Conservation (phyloP, 2,329 filamentous ascomycete genomes). For the Drechslerella dactyloides region DNA sequence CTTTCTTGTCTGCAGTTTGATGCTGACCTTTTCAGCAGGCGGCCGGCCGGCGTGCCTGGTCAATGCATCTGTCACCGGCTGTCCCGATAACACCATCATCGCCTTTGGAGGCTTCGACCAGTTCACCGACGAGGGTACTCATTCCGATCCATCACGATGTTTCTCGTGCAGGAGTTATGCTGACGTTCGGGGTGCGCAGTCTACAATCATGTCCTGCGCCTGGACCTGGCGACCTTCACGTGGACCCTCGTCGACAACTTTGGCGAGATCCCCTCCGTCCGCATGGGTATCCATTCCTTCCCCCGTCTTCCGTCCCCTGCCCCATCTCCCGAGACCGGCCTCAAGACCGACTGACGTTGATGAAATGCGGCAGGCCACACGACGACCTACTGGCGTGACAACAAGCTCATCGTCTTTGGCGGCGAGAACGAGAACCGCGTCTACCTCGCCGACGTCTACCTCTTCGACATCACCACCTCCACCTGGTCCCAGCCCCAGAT, state of each 20-base stretch:
- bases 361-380: slow-evolving; percentile 75
- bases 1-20: not conserved
- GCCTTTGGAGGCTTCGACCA: slow-evolving; percentile 98
- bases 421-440: slow-evolving; percentile 97
- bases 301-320: slow-evolving; percentile 11
- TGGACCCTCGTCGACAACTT: slow-evolving; percentile 99
- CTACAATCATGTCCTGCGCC: slow-evolving; percentile 92
- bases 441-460: slow-evolving; percentile 92
- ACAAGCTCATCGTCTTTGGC: slow-evolving; percentile 95
- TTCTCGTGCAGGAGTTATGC: not conserved
- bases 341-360: not conserved
- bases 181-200: slow-evolving; percentile 61
- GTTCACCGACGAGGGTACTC: slow-evolving; percentile 85
- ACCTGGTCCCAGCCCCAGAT: slow-evolving; percentile 94
- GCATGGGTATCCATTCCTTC: slow-evolving; percentile 71
- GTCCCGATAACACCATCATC: slow-evolving; percentile 95
- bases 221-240: slow-evolving; percentile 85
- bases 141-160: slow-evolving; percentile 14
- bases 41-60: slow-evolving; percentile 86
- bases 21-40: slow-evolving; percentile 34
- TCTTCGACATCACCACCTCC: slow-evolving; percentile 92
- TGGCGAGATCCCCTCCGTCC: slow-evolving; percentile 93
- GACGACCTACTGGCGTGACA: slow-evolving; percentile 87
- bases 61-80: slow-evolving; percentile 98
- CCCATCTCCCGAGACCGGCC: slow-evolving; percentile 4